Base-by-base conservation (phyloP, 163 green algal genomes). In the Scenedesmus sp. region DNA sequence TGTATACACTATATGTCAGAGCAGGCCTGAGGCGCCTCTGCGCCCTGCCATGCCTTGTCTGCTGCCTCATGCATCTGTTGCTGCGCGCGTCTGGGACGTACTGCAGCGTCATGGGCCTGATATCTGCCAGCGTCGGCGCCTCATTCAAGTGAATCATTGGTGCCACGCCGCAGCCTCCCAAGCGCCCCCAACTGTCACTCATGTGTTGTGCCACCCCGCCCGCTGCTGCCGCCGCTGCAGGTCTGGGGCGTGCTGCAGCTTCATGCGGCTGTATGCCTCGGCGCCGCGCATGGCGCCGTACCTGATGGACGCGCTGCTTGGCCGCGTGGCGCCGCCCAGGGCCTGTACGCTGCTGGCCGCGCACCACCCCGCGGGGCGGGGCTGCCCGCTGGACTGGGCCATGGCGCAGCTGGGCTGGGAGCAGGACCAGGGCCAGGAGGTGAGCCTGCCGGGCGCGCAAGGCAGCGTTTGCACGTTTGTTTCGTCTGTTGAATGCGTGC, bases 251-350 rank as follows among this genome's bases (percentile, higher is more conserved):
- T 94, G 93, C 51, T 40, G 83, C 0, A 44, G 43, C 16, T 95
- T 97, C 80, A 42, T 96, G 68, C n/a, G 44, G 30, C 90, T 96
- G 84, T 97, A 97, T 87, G 90, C 87, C 13, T 81, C 53, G 0
- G 95, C 96, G 1, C 95, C 95, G 0, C 94, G 95, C 86, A 97
- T 98, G 96, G 79, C 93, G 3, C 95, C 96, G 0, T 98, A 97
- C 89, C 88, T 97, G 3, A 96, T 97, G 94, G 95, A 97, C 86
- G 13, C 79, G 18, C 87, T 97, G 65, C 83, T 97, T n/a, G n/a
- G 87, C 89, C 86, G 1, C 85, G 84, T 18, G 59, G 96, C 44
- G 46, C 93, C 0, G 46, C 42, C 12, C 82, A 87, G 53, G 87
- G 86, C 40, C 73, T 94, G 42, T 26, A 51, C 83, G n/a, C 90